These are phyloP conservation scores for Quercus suber DNA, from an alignment of 306 rosid genomes.

Conservation along the genomic window DNA sequence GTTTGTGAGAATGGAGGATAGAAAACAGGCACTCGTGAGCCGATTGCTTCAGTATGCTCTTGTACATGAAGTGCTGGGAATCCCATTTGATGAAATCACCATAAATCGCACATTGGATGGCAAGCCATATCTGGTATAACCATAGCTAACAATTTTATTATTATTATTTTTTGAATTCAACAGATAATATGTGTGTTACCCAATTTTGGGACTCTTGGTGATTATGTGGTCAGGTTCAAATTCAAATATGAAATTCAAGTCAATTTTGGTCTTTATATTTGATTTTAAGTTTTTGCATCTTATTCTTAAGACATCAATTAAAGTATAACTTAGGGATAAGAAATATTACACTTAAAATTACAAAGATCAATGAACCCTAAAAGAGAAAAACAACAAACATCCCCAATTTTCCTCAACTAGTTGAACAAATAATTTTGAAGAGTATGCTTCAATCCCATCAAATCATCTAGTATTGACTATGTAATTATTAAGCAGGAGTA, in stretches of 20 bases:
- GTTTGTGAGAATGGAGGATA: constrained; percentile 61
- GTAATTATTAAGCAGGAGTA: background rate
- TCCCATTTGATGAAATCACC: constrained; percentile 48
- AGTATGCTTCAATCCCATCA: no score
- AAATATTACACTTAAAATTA: background rate
- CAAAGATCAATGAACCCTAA: no score
- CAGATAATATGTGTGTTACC: background rate
- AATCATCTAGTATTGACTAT: background rate
- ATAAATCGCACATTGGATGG: constrained; percentile 71
- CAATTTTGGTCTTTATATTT: background rate
- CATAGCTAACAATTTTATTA: background rate
- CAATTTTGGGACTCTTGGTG: background rate
- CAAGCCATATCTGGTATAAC: constrained; percentile 76
- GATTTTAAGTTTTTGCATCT: background rate
- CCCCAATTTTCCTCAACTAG: no score
- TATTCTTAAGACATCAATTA: background rate
- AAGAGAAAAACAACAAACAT: no score
- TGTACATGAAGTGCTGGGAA: constrained; percentile 40
- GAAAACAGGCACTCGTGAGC: constrained; percentile 76
- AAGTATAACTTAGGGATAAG: background rate
- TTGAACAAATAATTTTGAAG: no score
- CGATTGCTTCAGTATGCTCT: constrained; percentile 80
- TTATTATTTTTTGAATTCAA: background rate
- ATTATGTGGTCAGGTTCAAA: background rate
- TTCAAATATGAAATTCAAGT: background rate